These are phyloP conservation scores for Naganishia vishniacii DNA, from an alignment of 768 basidiomycete genomes.

Conservation along the genomic window DNA sequence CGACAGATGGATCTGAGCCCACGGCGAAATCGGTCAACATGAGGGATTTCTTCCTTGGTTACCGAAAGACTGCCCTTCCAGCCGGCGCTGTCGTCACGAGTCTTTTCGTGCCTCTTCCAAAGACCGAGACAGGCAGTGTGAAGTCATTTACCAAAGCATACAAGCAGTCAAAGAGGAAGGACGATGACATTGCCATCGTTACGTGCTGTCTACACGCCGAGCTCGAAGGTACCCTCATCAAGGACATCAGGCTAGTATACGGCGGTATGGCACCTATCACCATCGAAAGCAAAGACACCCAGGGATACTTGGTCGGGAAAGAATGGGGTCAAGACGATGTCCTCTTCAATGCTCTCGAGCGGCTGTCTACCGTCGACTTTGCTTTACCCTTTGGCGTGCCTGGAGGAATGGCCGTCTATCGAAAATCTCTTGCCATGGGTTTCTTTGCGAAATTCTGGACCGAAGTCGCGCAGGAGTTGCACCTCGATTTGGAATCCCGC, in stretches of 20 bases:
- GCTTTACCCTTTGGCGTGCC: constrained; percentile 34
- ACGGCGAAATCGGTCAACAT: constrained; percentile 9
- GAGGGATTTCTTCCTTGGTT: constrained; percentile 36
- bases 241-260: constrained; percentile 29
- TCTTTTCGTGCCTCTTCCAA: constrained; percentile 31
- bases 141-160: constrained; percentile 33
- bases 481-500: constrained; percentile 19
- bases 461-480: constrained; percentile 27
- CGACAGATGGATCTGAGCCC: not conserved
- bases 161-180: constrained; percentile 39
- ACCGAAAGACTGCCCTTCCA: constrained; percentile 35
- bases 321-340: constrained; percentile 23
- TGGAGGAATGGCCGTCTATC: constrained; percentile 38
- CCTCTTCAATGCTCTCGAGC: constrained; percentile 33
- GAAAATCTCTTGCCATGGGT: constrained; percentile 34
- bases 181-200: constrained; percentile 42
- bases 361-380: constrained; percentile 30
- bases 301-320: constrained; percentile 30
- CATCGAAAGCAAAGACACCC: constrained; percentile 27
- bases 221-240: constrained; percentile 19
- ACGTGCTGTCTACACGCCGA: constrained; percentile 29
- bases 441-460: constrained; percentile 39
- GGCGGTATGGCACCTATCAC: constrained; percentile 41
- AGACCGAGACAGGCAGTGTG: constrained; percentile 2
- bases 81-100: constrained; percentile 29